Evolutionary conservation across 1,139 yeast genomes (phyloP).

Genomic region (Taphrina populina): DNA sequence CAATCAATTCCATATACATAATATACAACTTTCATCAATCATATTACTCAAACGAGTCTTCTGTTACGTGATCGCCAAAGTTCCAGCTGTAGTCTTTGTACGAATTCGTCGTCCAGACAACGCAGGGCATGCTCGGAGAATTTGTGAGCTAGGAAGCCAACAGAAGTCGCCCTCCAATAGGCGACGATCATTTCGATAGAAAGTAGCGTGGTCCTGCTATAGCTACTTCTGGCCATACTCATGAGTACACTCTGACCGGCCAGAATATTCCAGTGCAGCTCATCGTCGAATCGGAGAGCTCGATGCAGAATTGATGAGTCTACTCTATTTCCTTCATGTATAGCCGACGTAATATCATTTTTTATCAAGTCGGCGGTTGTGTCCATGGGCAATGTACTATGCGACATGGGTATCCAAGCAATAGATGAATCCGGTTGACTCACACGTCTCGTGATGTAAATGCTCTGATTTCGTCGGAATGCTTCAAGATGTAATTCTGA

Average conservation of each 20-base stretch:
- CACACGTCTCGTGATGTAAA: slow-evolving; percentile 5
- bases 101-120: slow-evolving; percentile 1
- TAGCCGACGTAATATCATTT: too few relatives aligned
- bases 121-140: background rate
- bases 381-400: too few relatives aligned
- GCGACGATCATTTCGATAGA: slow-evolving; percentile 2
- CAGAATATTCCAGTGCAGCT: background rate
- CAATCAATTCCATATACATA: too few relatives aligned
- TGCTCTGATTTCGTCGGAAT: background rate
- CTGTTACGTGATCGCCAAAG: slow-evolving; percentile 9
- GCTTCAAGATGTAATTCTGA: slow-evolving; percentile 1
- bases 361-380: too few relatives aligned
- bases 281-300: too few relatives aligned
- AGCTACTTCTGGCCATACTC: background rate
- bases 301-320: too few relatives aligned
- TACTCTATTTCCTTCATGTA: too few relatives aligned
- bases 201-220: background rate
- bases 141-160: slow-evolving; percentile 5
- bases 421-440: background rate
- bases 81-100: background rate
- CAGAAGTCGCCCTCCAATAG: slow-evolving; percentile 13
- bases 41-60: background rate
- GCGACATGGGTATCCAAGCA: background rate
- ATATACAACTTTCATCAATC: too few relatives aligned
- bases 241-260: background rate